phyloP scores from a whole-genome alignment of 2,329 filamentous ascomycete genomes.

The Fusarium hainanense region DNA sequence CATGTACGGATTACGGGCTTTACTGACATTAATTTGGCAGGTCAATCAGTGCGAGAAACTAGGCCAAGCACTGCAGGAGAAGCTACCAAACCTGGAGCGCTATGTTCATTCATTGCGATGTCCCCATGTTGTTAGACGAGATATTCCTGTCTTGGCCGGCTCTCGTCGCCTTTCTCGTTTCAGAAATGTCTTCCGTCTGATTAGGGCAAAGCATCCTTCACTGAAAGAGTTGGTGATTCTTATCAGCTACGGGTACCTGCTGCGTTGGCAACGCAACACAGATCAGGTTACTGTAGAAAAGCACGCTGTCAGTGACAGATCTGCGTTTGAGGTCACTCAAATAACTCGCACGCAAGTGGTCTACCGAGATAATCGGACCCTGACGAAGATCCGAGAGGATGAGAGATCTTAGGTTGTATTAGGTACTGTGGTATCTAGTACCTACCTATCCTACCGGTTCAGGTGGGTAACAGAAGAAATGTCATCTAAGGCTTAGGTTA shows the following conservation, averaged over 20 bases:
- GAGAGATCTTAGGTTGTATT: background rate
- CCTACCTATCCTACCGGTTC: no score
- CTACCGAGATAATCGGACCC: background rate
- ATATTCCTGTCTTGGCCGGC: no score
- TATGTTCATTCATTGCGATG: background rate
- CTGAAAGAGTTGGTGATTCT: background rate
- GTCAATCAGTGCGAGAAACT: background rate
- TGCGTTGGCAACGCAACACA: background rate
- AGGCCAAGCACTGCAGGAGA: background rate
- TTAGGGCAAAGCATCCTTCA: background rate
- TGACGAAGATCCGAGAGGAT: background rate
- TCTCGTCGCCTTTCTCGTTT: background rate
- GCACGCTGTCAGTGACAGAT: no score
- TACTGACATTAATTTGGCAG: background rate
- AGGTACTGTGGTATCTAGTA: no score
- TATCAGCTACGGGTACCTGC: background rate
- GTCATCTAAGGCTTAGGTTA: no score
- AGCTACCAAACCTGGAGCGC: background rate
- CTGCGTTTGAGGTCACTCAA: background rate
- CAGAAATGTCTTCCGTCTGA: background rate
- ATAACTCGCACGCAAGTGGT: background rate
- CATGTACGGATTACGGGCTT: background rate
- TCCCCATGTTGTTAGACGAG: no score
- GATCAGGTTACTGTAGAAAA: background rate
- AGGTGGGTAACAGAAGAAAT: no score